phyloP scores from a whole-genome alignment of 1,139 yeast genomes.

The Blastobotrys persicus region DNA sequence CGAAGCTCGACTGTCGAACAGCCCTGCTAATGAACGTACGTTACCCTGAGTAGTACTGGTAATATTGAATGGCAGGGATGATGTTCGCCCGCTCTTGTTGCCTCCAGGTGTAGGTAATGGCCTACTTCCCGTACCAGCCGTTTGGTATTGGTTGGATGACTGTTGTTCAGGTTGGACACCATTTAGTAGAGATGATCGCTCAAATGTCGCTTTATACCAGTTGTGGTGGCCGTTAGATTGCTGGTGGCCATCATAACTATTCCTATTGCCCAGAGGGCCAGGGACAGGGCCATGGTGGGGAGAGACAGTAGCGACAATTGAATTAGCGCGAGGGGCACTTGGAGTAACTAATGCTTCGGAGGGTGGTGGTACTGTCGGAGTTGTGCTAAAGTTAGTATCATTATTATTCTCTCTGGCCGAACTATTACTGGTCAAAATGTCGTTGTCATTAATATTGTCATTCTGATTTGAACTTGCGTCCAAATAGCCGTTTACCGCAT shows the following conservation, averaged over 20 bases:
- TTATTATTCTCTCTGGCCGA: background rate
- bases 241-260: too few relatives aligned
- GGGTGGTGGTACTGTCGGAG: background rate
- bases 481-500: background rate
- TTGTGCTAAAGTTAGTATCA: background rate
- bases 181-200: background rate
- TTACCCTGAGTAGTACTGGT: background rate
- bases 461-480: background rate
- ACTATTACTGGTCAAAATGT: background rate
- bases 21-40: background rate
- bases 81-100: background rate
- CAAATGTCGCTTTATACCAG: background rate
- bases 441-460: background rate
- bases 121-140: too few relatives aligned
- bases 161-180: background rate
- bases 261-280: too few relatives aligned
- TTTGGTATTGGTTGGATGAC: too few relatives aligned
- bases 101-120: background rate
- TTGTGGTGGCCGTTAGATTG: too few relatives aligned
- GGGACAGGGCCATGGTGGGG: too few relatives aligned
- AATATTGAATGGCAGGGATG: background rate
- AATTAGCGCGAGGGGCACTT: background rate
- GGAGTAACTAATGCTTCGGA: background rate
- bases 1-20: background rate
- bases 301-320: background rate